Base-by-base conservation (phyloP, 2,329 filamentous ascomycete species). In the Sarocladiaceae sp. region DNA sequence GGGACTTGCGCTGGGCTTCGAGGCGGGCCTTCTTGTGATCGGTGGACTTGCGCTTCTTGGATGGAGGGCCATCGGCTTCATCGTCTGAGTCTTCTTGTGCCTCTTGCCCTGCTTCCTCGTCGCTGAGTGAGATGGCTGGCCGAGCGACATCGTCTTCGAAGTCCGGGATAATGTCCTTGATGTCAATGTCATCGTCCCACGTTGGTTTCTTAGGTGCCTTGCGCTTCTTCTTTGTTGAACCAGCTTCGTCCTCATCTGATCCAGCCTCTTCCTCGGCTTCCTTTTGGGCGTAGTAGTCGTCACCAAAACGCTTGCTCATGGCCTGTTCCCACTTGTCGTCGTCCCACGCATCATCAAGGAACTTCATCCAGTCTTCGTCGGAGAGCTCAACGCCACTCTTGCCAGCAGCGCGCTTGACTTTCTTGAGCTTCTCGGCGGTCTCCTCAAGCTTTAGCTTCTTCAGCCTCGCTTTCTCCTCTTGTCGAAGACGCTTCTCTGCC, bases 181-280 rank as follows among this genome's bases (percentile, higher is more conserved):
- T 97, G 65, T 97, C 92, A 61, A 99, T 97, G 65, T 99, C 94
- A 63, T 97, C 91, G 61, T 97, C 90, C 87, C 93, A 99, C 63
- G 79, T 85, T 58, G 82, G 83, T 64, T 81, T 84, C 66, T 82
- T 84, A 50, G 69, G 58, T 17, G 71, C 70, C 36, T 72, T 65
- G 57, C 62, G 67, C 57, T 63, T 79, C 47, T 71, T 76, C n/a
- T 65, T 72, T 7, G 69, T 76, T 3, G 67, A 71, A 6, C 78
- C 81, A n/a, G 77, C 72, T 20, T 79, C 78, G 15, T 76, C 75
- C 1, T 77, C 80, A 55, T 86, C 88, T 58, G 44, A 46, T 18
- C 35, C 52, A 10, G 33, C 36, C 5, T 84, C 86, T 1, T 80
- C 82, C 17, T 80, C 88, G 54, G 69, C 76, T 12, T 88, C 88